Base-by-base conservation (phyloP, 441 rosid species). In the Manihot esculenta region DNA sequence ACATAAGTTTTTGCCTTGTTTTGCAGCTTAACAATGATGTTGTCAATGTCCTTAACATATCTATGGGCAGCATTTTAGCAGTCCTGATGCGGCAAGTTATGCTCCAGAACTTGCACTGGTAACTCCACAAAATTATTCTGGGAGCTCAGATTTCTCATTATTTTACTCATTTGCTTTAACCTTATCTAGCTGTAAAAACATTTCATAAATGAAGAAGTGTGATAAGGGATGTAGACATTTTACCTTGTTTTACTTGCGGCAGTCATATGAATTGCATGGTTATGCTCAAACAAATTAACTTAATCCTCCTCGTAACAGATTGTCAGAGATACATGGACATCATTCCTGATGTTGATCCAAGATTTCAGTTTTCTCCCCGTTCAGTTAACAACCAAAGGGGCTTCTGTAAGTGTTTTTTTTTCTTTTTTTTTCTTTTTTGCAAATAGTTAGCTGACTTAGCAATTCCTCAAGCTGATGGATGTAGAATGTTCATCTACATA, bases 11-110 rank as follows among this genome's bases (percentile, higher is more conserved):
- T 65, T 45, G 0, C 62, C 15, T 17, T 64, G 12, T 66, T 67
- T 45, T 84, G 88, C 91, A 92, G 99, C 97, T 94, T 53, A 92
- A 86, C 80, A 94, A 94, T 60, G 98, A 94, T 79, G 91, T 77
- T 10, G 97, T 88, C 45, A 92, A 92, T 66, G 81, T 94, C 79
- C 85, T 94, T 76, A 94, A 94, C 87, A 92, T 94, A 78, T 83
- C 94, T 48, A 73, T 89, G 72, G 96, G 98, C 78, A 85, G 93
- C 85, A 80, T 86, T 44, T 67, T 94, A 73, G 99, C 99, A 23
- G 84, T 94, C 75, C 71, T 90, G 80, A 88, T 94, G 83, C 96
- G 84, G 74, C 89, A 87, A 84, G 62, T 79, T 63, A 41, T 88
- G 71, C 92, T 90, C 66, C 83, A 73, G 60, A 84, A 74, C 64